Conservation (phyloP, 1,284 basidiomycete genomes). For the Irpex sp. region DNA sequence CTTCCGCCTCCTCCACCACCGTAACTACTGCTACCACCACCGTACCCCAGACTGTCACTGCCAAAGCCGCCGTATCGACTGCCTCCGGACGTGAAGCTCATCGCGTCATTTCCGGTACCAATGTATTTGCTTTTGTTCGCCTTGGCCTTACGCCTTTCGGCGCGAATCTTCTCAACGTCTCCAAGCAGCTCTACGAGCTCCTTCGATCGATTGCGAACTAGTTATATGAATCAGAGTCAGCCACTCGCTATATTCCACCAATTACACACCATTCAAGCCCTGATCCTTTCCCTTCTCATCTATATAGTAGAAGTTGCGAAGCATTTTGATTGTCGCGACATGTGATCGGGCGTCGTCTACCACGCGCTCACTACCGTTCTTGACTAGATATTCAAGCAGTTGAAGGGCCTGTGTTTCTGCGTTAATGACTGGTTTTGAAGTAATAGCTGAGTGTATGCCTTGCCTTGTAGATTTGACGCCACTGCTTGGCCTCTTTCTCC, state of each 20-base stretch:
- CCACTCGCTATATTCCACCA: neutral
- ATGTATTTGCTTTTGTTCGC: conserved; percentile 90
- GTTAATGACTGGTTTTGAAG: neutral
- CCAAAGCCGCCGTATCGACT: conserved; percentile 83
- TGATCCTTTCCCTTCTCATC: conserved; percentile 99
- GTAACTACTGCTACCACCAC: conserved; percentile 30
- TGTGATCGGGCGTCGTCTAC: conserved; percentile 97
- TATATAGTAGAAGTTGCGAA: conserved; percentile 97
- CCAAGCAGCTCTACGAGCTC: conserved; percentile 88
- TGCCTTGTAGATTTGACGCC: conserved; percentile 99
- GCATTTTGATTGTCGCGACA: conserved; percentile 95
- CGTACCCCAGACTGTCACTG: conserved; percentile 50
- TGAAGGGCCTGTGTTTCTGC: conserved; percentile 68
- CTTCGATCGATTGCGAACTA: conserved; percentile 92
- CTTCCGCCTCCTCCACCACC: conserved; percentile 18
- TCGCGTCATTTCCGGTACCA: conserved; percentile 81
- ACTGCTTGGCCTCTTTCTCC: conserved; percentile 97
- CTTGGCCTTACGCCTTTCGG: conserved; percentile 91
- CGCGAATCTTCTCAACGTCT: conserved; percentile 89
- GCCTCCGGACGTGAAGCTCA: conserved; percentile 55
- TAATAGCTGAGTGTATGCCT: conserved; percentile 6
- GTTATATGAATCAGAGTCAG: neutral
- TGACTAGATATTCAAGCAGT: conserved; percentile 93
- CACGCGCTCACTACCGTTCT: conserved; percentile 97
- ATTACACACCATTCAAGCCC: conserved; percentile 85